Evolutionary conservation across 805 yeast species (phyloP), one percentile per base, ranked within the genome.

Genomic region (Sugiyamaella boreocaroliniensis): DNA sequence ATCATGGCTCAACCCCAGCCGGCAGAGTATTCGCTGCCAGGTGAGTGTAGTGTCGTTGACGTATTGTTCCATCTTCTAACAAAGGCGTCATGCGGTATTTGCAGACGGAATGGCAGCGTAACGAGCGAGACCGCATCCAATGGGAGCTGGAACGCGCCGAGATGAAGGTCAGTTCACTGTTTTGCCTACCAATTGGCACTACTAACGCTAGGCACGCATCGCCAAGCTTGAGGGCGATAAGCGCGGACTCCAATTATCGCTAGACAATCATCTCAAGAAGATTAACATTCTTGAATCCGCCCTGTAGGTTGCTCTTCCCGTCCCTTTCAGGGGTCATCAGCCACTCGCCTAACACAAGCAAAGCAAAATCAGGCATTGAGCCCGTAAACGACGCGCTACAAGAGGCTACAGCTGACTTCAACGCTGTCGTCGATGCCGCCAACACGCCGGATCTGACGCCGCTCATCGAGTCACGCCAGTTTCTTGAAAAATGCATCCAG

Each of bases 131-230:
- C 58, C 69, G 82, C 48, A 78, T 81, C 50, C 76, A 76, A 44
- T 81, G 83, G 82, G 82, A 77, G 54, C 67, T 80, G 49, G 85
- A 81, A 61, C 70, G 76, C 40, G 79, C 81, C 16, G 85, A 81
- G 60, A 77, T 81, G 83, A 77, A 74, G 64, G 70, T 74, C 29
- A 64, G 69, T 22, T 14, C 2, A 7, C 29, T 26, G 9, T 19
- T 12, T 18, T 7, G 29, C 19, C 4, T 10, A 14, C 16, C 29
- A 26, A 29, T 40, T 45, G 48, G 26, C 40, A 40, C 22, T 42
- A 22, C 20, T 45, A 34, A 22, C 46, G 16, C 44, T 6, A 43
- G 64, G 61, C 70, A 43, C 69, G 74, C 32, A 76, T 81, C 46
- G 74, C 80, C 3, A 71, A 70, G 47, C 66, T 81, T 16, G 83